Evolutionary conservation across 179 eudicot species (phyloP).

Genomic region (Gypsophila paniculata): DNA sequence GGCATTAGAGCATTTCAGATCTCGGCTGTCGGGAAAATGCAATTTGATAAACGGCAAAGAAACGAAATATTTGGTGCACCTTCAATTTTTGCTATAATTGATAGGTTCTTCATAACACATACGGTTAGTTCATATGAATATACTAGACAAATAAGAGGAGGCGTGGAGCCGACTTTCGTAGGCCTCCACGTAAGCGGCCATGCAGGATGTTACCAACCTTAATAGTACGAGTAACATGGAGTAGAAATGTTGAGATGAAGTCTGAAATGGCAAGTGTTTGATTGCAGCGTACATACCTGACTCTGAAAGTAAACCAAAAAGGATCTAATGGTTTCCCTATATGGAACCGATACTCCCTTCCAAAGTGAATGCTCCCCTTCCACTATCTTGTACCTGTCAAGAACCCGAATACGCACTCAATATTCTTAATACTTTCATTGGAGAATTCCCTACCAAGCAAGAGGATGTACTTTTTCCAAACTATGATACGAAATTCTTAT

Average conservation of each 20-base stretch:
- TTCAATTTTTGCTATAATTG: not conserved
- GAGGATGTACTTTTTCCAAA: conserved; percentile 17
- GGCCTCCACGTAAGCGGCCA: not conserved
- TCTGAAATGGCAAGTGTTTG: not conserved
- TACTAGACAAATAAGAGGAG: not conserved
- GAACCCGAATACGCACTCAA: conserved; percentile 33
- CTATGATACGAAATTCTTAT: not conserved
- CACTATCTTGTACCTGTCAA: conserved; percentile 79
- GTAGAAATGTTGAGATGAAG: not conserved
- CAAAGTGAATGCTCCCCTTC: conserved; percentile 86
- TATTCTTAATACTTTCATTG: conserved; percentile 24
- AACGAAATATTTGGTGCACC: not conserved
- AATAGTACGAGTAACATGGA: not conserved
- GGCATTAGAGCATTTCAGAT: not conserved
- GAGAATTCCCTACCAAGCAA: conserved; percentile 27
- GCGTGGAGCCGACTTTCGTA: not conserved
- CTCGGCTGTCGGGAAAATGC: not conserved
- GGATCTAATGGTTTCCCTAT: conserved; percentile 82
- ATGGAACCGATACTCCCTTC: conserved; percentile 88
- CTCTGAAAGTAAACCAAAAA: conserved; percentile 86
- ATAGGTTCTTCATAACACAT: not conserved
- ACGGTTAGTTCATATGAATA: not conserved
- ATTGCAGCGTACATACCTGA: conserved; percentile 48
- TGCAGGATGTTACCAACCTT: not conserved
- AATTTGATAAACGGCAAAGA: not conserved